Conservation (phyloP, 139 green algal species). For the Deuterostichococcus epilithicus region DNA sequence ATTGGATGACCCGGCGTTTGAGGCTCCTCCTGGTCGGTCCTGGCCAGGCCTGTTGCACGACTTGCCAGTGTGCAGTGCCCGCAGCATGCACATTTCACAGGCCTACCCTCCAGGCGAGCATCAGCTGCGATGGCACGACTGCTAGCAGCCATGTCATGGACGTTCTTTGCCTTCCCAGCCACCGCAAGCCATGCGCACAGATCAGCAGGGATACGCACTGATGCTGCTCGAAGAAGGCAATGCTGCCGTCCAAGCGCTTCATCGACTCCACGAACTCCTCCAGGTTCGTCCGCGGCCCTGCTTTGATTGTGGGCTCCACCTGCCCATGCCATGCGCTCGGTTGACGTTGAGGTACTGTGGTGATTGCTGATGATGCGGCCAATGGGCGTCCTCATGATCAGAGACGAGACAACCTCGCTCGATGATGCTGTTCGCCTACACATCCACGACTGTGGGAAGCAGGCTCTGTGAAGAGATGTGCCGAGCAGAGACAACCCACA, state of each 20-base stretch:
- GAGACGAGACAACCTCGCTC: no score
- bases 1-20: neutral
- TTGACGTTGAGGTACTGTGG: no score
- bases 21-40: neutral
- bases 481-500: neutral
- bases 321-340: no score
- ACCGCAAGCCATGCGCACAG: neutral
- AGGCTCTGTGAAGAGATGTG: neutral
- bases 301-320: slow-evolving; percentile 22
- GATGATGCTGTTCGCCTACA: neutral
- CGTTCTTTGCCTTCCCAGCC: neutral
- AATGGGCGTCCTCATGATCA: neutral
- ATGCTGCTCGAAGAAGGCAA: slow-evolving; percentile 31
- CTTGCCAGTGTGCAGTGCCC: neutral
- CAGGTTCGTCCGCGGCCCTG: slow-evolving; percentile 28
- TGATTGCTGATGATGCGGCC: no score
- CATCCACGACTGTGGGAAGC: neutral
- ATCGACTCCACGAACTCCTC: slow-evolving; percentile 22
- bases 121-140: neutral
- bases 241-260: slow-evolving; percentile 21
- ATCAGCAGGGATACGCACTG: slow-evolving; percentile 4
- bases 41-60: neutral
- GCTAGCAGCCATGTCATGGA: neutral
- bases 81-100: neutral
- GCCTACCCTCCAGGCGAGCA: neutral